Base-by-base conservation (phyloP, 2,329 filamentous ascomycete genomes). In the Thielaviopsis euricoi region DNA sequence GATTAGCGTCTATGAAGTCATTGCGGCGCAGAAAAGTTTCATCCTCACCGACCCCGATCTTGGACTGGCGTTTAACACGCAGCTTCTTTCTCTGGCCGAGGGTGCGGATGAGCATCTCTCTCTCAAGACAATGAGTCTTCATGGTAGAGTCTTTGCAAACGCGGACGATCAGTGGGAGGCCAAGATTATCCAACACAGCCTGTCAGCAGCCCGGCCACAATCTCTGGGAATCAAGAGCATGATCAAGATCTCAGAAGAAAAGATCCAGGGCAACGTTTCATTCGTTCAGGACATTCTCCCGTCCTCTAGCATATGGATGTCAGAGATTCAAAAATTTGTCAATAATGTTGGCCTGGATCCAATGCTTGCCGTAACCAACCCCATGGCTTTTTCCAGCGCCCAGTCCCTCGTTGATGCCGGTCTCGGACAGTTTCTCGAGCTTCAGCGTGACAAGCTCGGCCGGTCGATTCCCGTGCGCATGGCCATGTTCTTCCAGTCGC, bases 381-480 rank as follows among this genome's bases (percentile, higher is more conserved):
- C 76, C 37, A 43, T 43, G 13, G 37, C 37, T 23, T 73, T 95
- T 6, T 82, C 80, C 0, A 88, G 88, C 3, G 80, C 81, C 0
- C 78, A 86, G 6, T 82, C 85, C 62, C 70, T 95, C 2, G 74
- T 85, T 0, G 33, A 46, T 19, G 72, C 95, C 6, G 82, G 80
- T 0, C 88, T 87, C 2, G 80, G 81, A 0, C 78, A 86, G 6
- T 82, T 86, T 62, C 70, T 95, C 2, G 74, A 85, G 0, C 61
- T 77, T 17, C 66, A 71, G 33, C 75, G 84, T 50, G 89, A 95
- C 66, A 73, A 77, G 3, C 78, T 80, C 62, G 86, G 86, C 0
- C 80, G 83, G 33, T 88, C 88, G 1, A 74, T 86, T 57, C 81
- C 88, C 0, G 79, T 87, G 15, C 78, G 91, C 58, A 86, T 94